phyloP scores from a whole-genome alignment of 805 yeast genomes.

The Torulaspora delbrueckii region DNA sequence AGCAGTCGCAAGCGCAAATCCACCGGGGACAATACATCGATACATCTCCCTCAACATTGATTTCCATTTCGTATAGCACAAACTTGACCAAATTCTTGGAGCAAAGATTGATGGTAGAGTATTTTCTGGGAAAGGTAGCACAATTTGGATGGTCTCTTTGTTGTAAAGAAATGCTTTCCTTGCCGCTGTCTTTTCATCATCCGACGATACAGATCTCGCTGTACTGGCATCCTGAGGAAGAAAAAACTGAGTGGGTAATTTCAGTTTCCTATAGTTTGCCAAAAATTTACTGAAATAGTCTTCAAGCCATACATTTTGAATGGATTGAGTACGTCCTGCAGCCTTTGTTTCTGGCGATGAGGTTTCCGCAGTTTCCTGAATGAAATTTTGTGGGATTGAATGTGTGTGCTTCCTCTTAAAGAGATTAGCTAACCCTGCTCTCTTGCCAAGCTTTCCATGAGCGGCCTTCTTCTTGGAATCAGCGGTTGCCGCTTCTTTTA shows the following conservation, averaged over 20 bases:
- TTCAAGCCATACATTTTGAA: conserved; percentile 28
- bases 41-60: conserved; percentile 25
- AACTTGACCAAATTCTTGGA: conserved; percentile 28
- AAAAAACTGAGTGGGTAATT: conserved; percentile 25
- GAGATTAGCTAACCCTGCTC: conserved; percentile 27
- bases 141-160: conserved; percentile 22
- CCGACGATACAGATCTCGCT: conserved; percentile 5
- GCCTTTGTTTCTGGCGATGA: conserved; percentile 3
- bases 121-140: conserved; percentile 26
- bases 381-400: conserved; percentile 3
- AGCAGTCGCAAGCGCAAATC: conserved; percentile 23
- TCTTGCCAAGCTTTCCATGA: conserved; percentile 14
- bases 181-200: conserved; percentile 9
- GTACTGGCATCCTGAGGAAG: conserved; percentile 10
- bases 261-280: conserved; percentile 25
- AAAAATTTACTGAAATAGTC: conserved; percentile 21
- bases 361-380: conserved; percentile 1
- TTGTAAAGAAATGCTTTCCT: conserved; percentile 17
- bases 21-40: conserved; percentile 31
- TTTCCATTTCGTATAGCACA: conserved; percentile 29
- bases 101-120: conserved; percentile 27
- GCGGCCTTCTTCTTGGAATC: conserved; percentile 4
- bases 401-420: conserved; percentile 27
- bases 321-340: conserved; percentile 5
- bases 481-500: background rate